phyloP scores from a whole-genome alignment of 2,329 filamentous ascomycete species.

The Aspergillus sp. region DNA sequence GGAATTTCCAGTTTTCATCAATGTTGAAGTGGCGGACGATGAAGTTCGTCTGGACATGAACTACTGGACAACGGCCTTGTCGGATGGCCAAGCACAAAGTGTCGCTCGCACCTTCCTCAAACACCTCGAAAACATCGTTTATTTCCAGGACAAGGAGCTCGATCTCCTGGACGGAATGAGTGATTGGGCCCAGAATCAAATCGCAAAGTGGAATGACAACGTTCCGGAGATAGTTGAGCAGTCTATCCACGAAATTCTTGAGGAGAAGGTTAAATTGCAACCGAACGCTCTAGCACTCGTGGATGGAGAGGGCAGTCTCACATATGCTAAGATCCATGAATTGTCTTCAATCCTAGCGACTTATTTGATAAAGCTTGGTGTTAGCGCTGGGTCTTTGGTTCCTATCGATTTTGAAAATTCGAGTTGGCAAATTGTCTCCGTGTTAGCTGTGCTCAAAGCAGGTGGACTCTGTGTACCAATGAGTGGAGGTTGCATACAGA shows the following conservation, averaged over 20 bases:
- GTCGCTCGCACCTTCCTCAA: slow-evolving; percentile 40
- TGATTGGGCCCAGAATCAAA: slow-evolving; percentile 30
- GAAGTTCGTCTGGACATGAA: slow-evolving; percentile 38
- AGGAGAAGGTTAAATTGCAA: slow-evolving; percentile 21
- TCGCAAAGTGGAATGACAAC: slow-evolving; percentile 31
- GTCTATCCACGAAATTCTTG: slow-evolving; percentile 30
- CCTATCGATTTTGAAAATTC: slow-evolving; percentile 29
- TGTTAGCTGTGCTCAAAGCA: slow-evolving; percentile 26
- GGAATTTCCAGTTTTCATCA: slow-evolving; percentile 50
- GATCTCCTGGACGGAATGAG: slow-evolving; percentile 40
- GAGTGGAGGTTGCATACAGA: slow-evolving; percentile 32
- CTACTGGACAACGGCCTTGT: slow-evolving; percentile 44
- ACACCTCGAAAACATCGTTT: slow-evolving; percentile 39
- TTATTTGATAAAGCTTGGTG: slow-evolving; percentile 26
- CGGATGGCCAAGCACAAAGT: slow-evolving; percentile 38
- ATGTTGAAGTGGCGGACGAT: slow-evolving; percentile 48
- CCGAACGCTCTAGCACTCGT: slow-evolving; percentile 29
- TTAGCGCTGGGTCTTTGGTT: slow-evolving; percentile 26
- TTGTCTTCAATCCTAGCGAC: slow-evolving; percentile 25
- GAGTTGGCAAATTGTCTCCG: slow-evolving; percentile 21
- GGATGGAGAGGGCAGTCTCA: slow-evolving; percentile 34
- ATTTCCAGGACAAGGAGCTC: slow-evolving; percentile 33
- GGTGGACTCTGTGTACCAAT: slow-evolving; percentile 37
- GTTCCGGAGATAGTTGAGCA: slow-evolving; percentile 22
- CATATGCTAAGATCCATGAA: slow-evolving; percentile 33